phyloP scores from a whole-genome alignment of 1,284 basidiomycete species.

The Sphaerobolus stellatus region DNA sequence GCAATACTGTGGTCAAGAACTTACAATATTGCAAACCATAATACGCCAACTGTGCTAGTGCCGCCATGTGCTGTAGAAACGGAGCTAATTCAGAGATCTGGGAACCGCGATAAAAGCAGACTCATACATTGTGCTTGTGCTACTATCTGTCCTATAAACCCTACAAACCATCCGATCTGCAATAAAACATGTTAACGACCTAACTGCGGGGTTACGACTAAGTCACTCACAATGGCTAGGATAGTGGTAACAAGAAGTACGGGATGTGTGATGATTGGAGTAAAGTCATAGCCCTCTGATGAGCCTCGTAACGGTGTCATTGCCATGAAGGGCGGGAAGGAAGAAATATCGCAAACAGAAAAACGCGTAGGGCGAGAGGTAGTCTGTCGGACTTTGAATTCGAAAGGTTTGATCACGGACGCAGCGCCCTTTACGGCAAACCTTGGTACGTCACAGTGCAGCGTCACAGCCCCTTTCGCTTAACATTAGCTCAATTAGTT shows the following conservation, averaged over 20 bases:
- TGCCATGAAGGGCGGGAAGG: neutral
- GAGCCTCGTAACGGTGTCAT: slow-evolving; percentile 13
- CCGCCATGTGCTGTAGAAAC: slow-evolving; percentile 29
- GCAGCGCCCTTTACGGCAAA: neutral
- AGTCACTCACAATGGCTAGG: slow-evolving; percentile 64
- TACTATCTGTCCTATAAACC: slow-evolving; percentile 82
- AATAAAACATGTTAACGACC: slow-evolving; percentile 12
- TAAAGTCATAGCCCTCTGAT: slow-evolving; percentile 73
- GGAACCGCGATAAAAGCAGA: slow-evolving; percentile 5
- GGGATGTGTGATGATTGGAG: slow-evolving; percentile 86
- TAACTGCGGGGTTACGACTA: slow-evolving; percentile 2
- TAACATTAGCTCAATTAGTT: too few species aligned
- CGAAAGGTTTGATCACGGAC: neutral
- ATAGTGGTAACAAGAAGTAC: slow-evolving; percentile 86
- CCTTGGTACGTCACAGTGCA: neutral
- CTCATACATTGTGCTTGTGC: slow-evolving; percentile 61
- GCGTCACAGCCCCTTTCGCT: neutral
- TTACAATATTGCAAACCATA: slow-evolving; percentile 90
- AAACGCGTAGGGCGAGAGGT: neutral
- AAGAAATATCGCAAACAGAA: neutral
- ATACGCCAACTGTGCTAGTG: slow-evolving; percentile 56
- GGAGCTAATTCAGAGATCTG: slow-evolving; percentile 14
- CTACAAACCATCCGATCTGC: slow-evolving; percentile 87
- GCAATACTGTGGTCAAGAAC: neutral
- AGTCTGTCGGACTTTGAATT: slow-evolving; percentile 10